Evolutionary conservation across 1,139 yeast genomes (phyloP).

Genomic region (Maudiozyma humilis): DNA sequence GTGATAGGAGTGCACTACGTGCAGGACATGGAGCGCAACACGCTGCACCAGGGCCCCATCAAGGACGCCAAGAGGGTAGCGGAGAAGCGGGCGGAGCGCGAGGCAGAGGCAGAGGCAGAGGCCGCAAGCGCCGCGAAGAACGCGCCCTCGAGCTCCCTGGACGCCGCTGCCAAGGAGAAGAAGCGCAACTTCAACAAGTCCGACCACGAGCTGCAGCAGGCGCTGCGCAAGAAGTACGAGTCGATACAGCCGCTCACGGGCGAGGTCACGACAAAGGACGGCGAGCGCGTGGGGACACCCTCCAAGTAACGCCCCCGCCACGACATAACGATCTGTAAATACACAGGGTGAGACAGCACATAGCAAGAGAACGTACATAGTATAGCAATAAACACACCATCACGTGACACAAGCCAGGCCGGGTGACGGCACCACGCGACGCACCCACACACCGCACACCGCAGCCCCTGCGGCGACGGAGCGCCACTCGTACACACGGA

Average conservation of each 20-base stretch:
- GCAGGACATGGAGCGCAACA: slow-evolving; percentile 59
- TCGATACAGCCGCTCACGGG: slow-evolving; percentile 60
- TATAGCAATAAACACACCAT: too few relatives aligned
- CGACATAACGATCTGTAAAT: neutral
- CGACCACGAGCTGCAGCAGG: slow-evolving; percentile 71
- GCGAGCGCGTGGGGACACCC: slow-evolving; percentile 13
- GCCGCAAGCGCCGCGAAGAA: neutral
- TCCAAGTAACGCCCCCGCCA: neutral
- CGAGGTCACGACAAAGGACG: slow-evolving; percentile 31
- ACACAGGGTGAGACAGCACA: neutral
- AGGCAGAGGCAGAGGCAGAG: slow-evolving; percentile 32
- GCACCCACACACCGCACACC: too few relatives aligned
- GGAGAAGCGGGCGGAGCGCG: slow-evolving; percentile 35
- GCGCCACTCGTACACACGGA: neutral
- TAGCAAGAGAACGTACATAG: neutral
- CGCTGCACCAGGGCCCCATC: slow-evolving; percentile 71
- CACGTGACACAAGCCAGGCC: too few relatives aligned
- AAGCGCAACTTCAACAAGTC: slow-evolving; percentile 49
- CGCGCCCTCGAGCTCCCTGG: slow-evolving; percentile 8
- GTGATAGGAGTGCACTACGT: slow-evolving; percentile 61
- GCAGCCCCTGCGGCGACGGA: neutral
- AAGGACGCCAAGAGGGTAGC: slow-evolving; percentile 61
- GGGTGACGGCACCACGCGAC: too few relatives aligned
- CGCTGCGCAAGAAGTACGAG: slow-evolving; percentile 54
- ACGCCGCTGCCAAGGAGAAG: slow-evolving; percentile 30